Percentiles rank a stretch among this genome's conserved stretches.
Evolutionary conservation across 2,329 filamentous ascomycete species (phyloP).

Genomic region (Pseudocercospora pini-densiflorae): DNA sequence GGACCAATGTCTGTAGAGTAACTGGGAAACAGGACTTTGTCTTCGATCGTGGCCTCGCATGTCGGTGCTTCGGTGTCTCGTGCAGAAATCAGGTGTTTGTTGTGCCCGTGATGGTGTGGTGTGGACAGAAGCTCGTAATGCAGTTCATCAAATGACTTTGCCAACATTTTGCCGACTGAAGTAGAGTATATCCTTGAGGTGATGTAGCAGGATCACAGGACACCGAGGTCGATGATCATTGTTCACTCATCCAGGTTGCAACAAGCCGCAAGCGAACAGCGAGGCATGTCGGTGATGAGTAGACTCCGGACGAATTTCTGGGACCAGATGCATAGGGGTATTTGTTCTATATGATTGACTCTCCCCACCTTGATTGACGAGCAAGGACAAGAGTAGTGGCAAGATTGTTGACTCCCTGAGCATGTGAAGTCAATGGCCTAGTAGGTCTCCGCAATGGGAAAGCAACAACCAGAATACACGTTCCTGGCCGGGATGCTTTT

Average conservation of each 20-base stretch:
- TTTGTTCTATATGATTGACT: slow-evolving; percentile 6
- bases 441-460: background rate
- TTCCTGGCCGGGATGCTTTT: background rate
- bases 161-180: background rate
- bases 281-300: background rate
- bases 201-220: slow-evolving; percentile 1
- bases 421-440: slow-evolving; percentile 9
- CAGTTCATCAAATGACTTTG: background rate
- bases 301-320: background rate
- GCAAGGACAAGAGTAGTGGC: slow-evolving; percentile 1
- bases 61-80: background rate
- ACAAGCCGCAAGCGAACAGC: background rate
- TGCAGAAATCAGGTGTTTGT: background rate
- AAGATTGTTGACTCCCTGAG: background rate
- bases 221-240: background rate
- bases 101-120: background rate
- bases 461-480: slow-evolving; percentile 6
- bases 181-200: background rate
- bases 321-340: background rate
- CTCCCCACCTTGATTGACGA: background rate
- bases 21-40: slow-evolving; percentile 17
- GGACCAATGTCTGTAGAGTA: slow-evolving; percentile 19
- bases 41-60: slow-evolving; percentile 4
- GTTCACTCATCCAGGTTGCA: background rate
- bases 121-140: background rate